Evolutionary conservation across 2,329 filamentous ascomycete species (phyloP).

Genomic region (Lasiodiplodia theobromae): DNA sequence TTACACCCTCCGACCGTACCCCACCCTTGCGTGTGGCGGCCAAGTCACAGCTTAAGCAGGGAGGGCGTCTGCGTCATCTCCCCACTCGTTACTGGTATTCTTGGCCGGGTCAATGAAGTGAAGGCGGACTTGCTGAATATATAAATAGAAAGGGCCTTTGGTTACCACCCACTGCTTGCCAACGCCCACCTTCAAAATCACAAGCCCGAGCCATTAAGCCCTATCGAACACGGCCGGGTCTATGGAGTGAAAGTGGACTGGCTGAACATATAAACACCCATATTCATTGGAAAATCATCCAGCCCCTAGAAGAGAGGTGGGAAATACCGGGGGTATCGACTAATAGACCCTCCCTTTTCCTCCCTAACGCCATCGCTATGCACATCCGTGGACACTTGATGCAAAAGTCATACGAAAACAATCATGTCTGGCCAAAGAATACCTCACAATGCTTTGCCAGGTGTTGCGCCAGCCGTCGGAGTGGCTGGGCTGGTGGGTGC

Average conservation of each 20-base stretch:
- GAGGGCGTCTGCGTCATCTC: no score
- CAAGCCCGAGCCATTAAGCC: no score
- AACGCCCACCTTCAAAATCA: no score
- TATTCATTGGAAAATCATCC: neutral
- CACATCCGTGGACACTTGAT: neutral
- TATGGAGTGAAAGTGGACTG: neutral
- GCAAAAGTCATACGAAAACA: neutral
- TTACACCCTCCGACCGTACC: no score
- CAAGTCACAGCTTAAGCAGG: no score
- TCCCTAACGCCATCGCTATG: conserved; percentile 17
- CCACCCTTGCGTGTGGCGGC: no score
- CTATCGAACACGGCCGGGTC: no score
- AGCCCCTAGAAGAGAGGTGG: neutral
- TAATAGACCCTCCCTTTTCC: neutral
- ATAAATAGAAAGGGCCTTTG: no score
- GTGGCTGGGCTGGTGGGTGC: conserved; percentile 43
- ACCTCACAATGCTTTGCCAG: neutral
- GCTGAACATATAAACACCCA: neutral
- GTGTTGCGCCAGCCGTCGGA: conserved; percentile 15
- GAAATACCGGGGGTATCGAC: conserved; percentile 12
- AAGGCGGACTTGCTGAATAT: no score
- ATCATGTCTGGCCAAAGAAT: neutral
- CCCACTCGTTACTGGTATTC: no score
- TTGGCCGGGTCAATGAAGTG: no score
- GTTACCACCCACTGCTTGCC: no score